Evolutionary conservation across 768 basidiomycete species (phyloP), one percentile per base, ranked within the genome.

Genomic region (Tulasnella sp.): DNA sequence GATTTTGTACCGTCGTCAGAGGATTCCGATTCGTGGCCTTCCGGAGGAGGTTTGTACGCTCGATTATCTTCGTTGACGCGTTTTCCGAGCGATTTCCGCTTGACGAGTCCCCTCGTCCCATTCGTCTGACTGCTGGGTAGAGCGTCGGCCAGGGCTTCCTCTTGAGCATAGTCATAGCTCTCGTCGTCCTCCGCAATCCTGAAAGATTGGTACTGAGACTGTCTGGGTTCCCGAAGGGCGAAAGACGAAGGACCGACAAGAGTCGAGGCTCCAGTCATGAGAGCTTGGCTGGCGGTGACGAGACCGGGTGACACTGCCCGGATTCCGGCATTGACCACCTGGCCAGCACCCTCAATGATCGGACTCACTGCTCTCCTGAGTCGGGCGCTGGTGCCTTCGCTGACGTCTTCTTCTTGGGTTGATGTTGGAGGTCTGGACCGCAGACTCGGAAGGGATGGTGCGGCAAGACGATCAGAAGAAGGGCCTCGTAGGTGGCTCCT

Each of bases 151-250:
- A 75, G 42, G 32, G 84, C 83, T 77, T 94, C 91, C 77, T 94
- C 91, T 5, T 84, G 86, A 9, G 86, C 85, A 77, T 94, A 94
- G 79, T 91, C 90, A 78, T 93, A 92, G 75, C 89, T 91, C 17
- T 74, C 68, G 35, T 16, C 40, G 7, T 35, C 36, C 26, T 37
- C 37, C 17, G 35, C 29, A 14, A 42, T 19, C 16, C 34, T 40
- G 52, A 63, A 65, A 5, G 62, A 62, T n/a, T 69, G 37, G 37
- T 42, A 44, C 35, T 72, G 71, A 63, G 36, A 1, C 22, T 62
- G 69, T 14, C 66, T 35, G 14, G 69, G 69, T 52, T 69, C 69
- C 17, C 69, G 69, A 11, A 69, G 69, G 26, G 47, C 47, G 69
- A 69, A 40, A 7, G 62, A 62, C 19, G 52, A 47, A 26, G 71